Percentiles rank a stretch among this genome's conserved stretches.
Conservation (phyloP, 129 eudicot species). For the Daucus carota region DNA sequence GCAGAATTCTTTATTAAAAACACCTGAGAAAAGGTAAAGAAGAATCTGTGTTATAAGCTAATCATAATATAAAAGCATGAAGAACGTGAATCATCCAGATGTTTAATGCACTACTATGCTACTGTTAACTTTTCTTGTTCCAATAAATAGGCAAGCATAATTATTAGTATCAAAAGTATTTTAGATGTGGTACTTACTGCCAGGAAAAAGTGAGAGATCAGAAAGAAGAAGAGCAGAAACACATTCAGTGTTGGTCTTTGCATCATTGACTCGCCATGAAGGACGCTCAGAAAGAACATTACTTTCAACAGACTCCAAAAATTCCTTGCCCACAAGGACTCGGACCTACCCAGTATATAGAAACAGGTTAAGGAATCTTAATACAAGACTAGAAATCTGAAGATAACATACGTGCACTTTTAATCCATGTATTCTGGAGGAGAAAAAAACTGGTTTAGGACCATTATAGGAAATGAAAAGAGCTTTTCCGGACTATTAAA, state of each 20-base stretch:
- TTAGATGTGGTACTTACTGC: conserved; percentile 33
- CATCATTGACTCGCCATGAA: conserved; percentile 71
- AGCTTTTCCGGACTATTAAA: neutral
- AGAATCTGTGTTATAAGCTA: neutral
- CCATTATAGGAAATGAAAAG: neutral
- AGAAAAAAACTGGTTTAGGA: neutral
- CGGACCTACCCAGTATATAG: conserved; percentile 40
- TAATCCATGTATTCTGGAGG: neutral
- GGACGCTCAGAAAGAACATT: conserved; percentile 71
- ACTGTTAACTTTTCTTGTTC: neutral
- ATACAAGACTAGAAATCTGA: neutral
- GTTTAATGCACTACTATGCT: neutral
- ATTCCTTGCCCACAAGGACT: conserved; percentile 61
- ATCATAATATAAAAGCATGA: neutral
- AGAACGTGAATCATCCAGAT: neutral
- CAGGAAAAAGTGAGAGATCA: conserved; percentile 86
- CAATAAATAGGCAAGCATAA: conserved; percentile 1
- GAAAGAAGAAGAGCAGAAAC: conserved; percentile 73
- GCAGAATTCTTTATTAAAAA: conserved; percentile 43
- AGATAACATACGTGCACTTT: neutral
- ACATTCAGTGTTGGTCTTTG: conserved; percentile 47
- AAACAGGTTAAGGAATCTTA: conserved; percentile 17
- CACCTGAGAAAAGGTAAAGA: conserved; percentile 34
- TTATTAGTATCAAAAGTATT: neutral
- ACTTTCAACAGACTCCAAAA: conserved; percentile 57